phyloP scores from a whole-genome alignment of 768 basidiomycete genomes.

The Dictyophora rubrovolvata region DNA sequence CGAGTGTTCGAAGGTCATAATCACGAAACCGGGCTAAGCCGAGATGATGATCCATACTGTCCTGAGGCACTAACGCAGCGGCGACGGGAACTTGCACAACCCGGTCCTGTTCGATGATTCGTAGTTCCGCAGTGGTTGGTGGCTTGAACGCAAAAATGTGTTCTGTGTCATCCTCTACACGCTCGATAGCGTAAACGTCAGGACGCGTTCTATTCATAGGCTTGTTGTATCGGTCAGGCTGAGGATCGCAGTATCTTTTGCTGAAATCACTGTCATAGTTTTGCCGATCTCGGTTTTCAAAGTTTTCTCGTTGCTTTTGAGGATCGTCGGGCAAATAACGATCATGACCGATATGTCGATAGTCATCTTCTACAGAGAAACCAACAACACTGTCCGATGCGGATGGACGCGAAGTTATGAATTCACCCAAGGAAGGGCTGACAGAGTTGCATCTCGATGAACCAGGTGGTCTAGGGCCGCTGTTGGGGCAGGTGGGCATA shows the following conservation, averaged over 20 bases:
- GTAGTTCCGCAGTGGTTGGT: constrained; percentile 57
- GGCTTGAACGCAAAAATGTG: constrained; percentile 87
- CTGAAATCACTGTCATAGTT: neutral
- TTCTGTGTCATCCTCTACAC: constrained; percentile 42
- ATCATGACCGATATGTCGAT: neutral
- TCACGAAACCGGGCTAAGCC: constrained; percentile 10
- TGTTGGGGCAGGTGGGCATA: neutral
- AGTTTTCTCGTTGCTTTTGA: too few species aligned
- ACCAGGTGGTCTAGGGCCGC: neutral
- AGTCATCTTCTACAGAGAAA: neutral
- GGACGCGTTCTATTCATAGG: too few species aligned
- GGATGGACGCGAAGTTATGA: neutral
- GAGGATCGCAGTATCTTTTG: neutral
- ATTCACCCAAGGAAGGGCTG: neutral
- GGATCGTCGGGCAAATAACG: neutral
- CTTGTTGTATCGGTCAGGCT: neutral
- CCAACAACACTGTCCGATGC: neutral
- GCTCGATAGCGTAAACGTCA: neutral
- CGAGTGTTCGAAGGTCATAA: constrained; percentile 10
- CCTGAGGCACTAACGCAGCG: constrained; percentile 11
- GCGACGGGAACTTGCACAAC: constrained; percentile 19
- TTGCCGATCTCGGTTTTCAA: neutral
- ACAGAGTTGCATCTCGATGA: neutral
- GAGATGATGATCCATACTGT: constrained; percentile 7
- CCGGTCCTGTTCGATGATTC: constrained; percentile 17